Evolutionary conservation across 768 basidiomycete species (phyloP), one percentile per base, ranked within the genome.

Genomic region (Rhizopogon vesiculosus): DNA sequence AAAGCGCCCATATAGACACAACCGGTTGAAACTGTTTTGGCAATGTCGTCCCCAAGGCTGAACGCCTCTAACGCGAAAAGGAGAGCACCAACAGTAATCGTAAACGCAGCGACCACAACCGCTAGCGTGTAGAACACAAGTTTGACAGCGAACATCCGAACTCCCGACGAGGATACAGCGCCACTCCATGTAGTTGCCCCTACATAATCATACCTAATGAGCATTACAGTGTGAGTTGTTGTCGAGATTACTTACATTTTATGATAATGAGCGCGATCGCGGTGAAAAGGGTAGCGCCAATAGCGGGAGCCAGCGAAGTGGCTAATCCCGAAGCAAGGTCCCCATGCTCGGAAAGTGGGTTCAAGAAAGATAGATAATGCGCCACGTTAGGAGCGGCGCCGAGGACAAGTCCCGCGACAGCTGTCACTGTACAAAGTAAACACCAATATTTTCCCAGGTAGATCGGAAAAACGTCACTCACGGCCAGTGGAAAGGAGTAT

Each of bases 341-440:
- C 59, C 83, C 72, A 12, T 76, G 69, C 5, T 70, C 71, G 18
- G 80, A 69, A 5, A 91, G 66, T 1, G 81, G 76, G 35, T 70
- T 60, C 54, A 92, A 71, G 72, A 92, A 88, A 0, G 82, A 76
- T 13, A 92, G 65, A 61, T 83, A 87, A 69, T 89, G 84, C 0
- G 83, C 81, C 54, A 89, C 80, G 61, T 89, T 82, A 3, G 91
- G 90, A 1, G 87, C 83, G n/a, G 78, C 76, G 42, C 83, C 78
- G 18, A 91, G 71, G 6, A 81, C 78, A 42, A 93, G 75, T 2
- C 86, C 89, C 19, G 83, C 76, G 16, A 83, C 84, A 42, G 88
- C 87, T 4, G 85, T 81, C 56, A 91, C 90, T 91, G 60, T 31
- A 25, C 31, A 50, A 51, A 62, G 19, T 55, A 10, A 55, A 38